Base-by-base conservation (phyloP, 1,284 basidiomycete genomes). In the Leccinum variabile region DNA sequence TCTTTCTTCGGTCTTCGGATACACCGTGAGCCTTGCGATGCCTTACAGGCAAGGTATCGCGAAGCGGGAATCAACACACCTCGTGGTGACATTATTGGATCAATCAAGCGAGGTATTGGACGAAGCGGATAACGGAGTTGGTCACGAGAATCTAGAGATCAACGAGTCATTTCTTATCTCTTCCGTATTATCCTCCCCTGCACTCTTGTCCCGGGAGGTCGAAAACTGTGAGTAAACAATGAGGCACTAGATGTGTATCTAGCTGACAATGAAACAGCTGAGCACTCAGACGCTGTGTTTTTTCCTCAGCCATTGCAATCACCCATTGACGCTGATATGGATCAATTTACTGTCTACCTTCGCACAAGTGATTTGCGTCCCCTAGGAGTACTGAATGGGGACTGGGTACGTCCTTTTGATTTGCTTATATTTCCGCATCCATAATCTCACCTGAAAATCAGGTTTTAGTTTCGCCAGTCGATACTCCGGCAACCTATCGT, bases 381-480 rank as follows among this genome's bases (percentile, higher is more conserved):
- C 56, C 77, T 94, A 32, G 95, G 94, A 0, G 77, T 92, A 4
- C 85, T 96, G 66, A 88, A 88, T 67, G 92, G 92, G 37, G 94
- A 97, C 74, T 97, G 95, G 95, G 94, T 93, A 69, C 68, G 88
- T 72, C 8, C 59, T 54, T 49, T 18, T 62, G 25, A 10, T 58
- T 46, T 25, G 46, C 30, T 44, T 13, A n/a, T n/a, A 10, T 59
- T 60, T 63, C 30, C 52, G 53, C 62, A 7, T 52, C 33, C 1
- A 16, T 50, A 30, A 33, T 55, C 44, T 60, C 37, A 60, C 18
- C 22, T 33, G 32, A 52, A 64, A 54, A 66, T 68, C 37, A 69
- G 70, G 71, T 63, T 68, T 65, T 68, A 63, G 74, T 61, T 71
- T 75, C 69, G 22, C 41, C 70, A 61, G 41, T 68, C 28, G 57